Percentiles rank a stretch among this genome's conserved stretches.
phyloP scores from a whole-genome alignment of 345 rosid genomes.

The Boechera divaricarpa region DNA sequence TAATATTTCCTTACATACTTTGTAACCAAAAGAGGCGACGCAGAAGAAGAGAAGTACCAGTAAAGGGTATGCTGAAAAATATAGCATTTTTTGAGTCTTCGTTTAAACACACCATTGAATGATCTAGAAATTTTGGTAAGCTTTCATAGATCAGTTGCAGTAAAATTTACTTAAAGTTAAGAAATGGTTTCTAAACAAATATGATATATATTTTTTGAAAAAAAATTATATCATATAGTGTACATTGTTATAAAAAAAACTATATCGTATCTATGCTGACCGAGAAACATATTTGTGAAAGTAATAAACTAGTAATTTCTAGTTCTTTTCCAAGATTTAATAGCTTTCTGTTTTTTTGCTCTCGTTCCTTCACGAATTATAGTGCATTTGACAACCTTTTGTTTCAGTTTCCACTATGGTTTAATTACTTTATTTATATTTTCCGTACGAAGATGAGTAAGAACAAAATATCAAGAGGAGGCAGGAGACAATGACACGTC shows the following conservation, averaged over 20 bases:
- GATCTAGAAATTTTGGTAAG: not conserved
- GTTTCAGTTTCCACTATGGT: too few species aligned
- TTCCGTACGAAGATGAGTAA: slow-evolving; percentile 30
- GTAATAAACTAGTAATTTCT: slow-evolving; percentile 12
- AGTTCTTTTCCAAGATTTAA: too few species aligned
- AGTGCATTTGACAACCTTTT: too few species aligned
- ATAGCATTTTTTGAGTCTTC: not conserved
- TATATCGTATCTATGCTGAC: not conserved
- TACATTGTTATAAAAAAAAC: not conserved
- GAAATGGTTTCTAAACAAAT: not conserved
- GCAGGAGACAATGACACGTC: not conserved
- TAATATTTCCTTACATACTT: slow-evolving; percentile 7
- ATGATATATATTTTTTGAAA: not conserved
- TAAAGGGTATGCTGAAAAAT: not conserved
- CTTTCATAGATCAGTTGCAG: not conserved
- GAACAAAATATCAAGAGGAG: slow-evolving; percentile 21
- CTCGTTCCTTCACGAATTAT: too few species aligned
- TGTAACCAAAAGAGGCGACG: slow-evolving; percentile 8
- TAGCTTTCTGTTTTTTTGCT: too few species aligned
- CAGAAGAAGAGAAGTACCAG: not conserved
- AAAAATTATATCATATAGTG: too few species aligned
- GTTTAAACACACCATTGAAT: not conserved
- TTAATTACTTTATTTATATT: slow-evolving; percentile 12
- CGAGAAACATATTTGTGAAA: too few species aligned
- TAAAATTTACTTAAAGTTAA: not conserved